Conservation (phyloP, 129 eudicot genomes). For the Solidago caesia region DNA sequence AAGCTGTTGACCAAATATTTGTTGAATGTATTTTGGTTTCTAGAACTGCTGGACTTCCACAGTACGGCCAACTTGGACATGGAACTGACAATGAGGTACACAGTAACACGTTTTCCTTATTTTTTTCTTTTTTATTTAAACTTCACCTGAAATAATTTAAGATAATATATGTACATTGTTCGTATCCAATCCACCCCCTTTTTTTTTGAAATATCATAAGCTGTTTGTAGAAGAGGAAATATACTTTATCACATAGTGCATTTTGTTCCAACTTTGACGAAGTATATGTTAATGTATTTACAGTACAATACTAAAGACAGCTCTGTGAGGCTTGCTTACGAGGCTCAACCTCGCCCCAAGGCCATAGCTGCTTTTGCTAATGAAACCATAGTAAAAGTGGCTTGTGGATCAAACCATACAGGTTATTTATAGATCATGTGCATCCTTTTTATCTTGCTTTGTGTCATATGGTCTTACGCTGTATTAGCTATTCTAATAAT, state of each 20-base stretch:
- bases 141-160: background rate
- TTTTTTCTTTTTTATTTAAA: background rate
- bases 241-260: background rate
- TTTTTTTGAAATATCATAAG: too few species aligned
- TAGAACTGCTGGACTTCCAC: constrained; percentile 98
- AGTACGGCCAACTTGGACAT: constrained; percentile 98
- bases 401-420: constrained; percentile 97
- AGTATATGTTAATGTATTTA: background rate
- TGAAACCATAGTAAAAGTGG: constrained; percentile 88
- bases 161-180: background rate
- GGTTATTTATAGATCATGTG: constrained; percentile 35
- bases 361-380: constrained; percentile 67
- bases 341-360: constrained; percentile 91
- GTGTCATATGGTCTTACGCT: background rate
- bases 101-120: background rate
- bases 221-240: background rate
- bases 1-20: background rate
- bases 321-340: constrained; percentile 94
- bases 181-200: too few species aligned
- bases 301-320: constrained; percentile 96
- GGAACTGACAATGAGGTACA: constrained; percentile 90
- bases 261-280: background rate
- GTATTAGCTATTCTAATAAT: background rate
- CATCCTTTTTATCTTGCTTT: background rate
- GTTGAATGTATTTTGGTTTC: constrained; percentile 12